Base-by-base conservation (phyloP, 2,329 filamentous ascomycete species). In the Xylariaceae sp. region DNA sequence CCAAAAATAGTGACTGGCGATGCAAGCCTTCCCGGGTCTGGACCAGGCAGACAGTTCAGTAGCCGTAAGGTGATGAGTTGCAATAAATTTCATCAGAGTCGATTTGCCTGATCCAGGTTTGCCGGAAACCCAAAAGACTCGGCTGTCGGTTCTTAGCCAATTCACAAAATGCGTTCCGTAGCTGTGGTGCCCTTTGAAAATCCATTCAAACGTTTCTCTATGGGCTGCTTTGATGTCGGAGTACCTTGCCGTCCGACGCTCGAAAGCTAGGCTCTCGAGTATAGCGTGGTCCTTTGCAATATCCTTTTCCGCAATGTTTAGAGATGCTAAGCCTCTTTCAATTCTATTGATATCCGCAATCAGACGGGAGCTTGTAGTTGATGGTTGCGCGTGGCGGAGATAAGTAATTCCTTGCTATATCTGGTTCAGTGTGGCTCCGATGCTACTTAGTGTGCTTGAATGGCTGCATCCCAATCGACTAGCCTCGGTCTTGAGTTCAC, bases 1-100 rank as follows among this genome's bases (percentile, higher is more conserved):
- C 68, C 67, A 71, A 48, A 72, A 72, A 51, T 66, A 74, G 42
- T 69, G 69, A 6, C 50, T 61, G 2, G 61, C 64, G 18, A 65
- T 59, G 5, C 66, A 44, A 11, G 66, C 41, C 13, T 50, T 48
- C 1, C 42, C 41, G 0, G 48, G 42, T 0, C 31, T 52, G 1
- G 69, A 61, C 71, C 71, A 75, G 1, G 38, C 9, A 17, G 55
- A 14, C 3, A 73, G 42, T 7, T 39, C 45, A 1, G 57, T 19
- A 1, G 38, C 28, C 0, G 66, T 69, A 4, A 51, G 38, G 1
- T 42, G 3, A 43, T 47, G 48, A 19, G 53, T 41, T 5, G 54
- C 56, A 13, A 61, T 47, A 38, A 48, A 55, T 34, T 61, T 62
- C 56, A 62, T 63, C 7, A 60, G 52, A 0, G 55, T 63, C 5